Conservation (phyloP, 805 yeast species). For the Jamesozyma gamospora region DNA sequence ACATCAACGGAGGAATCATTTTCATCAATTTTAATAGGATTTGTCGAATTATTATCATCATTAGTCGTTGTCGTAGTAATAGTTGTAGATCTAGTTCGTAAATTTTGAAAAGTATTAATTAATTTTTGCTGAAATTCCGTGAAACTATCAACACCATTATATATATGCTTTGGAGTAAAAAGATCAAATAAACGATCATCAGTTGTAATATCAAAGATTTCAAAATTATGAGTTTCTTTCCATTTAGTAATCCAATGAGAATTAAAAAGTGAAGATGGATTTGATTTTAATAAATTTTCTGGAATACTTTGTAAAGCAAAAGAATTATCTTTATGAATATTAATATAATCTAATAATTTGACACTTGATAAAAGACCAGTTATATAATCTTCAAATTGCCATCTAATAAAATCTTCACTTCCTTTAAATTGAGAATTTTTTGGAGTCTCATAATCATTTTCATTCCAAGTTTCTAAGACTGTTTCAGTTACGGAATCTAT, state of each 20-base stretch:
- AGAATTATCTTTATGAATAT: conserved; percentile 28
- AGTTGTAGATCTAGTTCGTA: conserved; percentile 15
- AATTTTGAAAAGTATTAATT: conserved; percentile 26
- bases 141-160: conserved; percentile 22
- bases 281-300: conserved; percentile 22
- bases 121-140: conserved; percentile 23
- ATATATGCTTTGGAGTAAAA: conserved; percentile 39
- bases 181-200: conserved; percentile 64
- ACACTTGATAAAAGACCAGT: conserved; percentile 63
- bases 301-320: conserved; percentile 29
- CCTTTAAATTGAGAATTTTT: conserved; percentile 47
- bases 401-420: conserved; percentile 79
- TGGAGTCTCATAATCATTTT: conserved; percentile 32
- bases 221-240: conserved; percentile 45
- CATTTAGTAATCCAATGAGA: conserved; percentile 41
- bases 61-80: too few species aligned
- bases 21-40: not conserved
- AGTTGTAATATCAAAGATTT: conserved; percentile 44
- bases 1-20: too few species aligned
- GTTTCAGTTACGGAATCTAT: conserved; percentile 46
- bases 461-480: conserved; percentile 39
- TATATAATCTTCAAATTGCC: conserved; percentile 84
- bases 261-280: conserved; percentile 36
- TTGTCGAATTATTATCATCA: conserved; percentile 1
- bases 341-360: conserved; percentile 54